These are phyloP conservation scores for Oryza glaberrima DNA, from an alignment of 176 grass and related monocot species.

Conservation along the genomic window DNA sequence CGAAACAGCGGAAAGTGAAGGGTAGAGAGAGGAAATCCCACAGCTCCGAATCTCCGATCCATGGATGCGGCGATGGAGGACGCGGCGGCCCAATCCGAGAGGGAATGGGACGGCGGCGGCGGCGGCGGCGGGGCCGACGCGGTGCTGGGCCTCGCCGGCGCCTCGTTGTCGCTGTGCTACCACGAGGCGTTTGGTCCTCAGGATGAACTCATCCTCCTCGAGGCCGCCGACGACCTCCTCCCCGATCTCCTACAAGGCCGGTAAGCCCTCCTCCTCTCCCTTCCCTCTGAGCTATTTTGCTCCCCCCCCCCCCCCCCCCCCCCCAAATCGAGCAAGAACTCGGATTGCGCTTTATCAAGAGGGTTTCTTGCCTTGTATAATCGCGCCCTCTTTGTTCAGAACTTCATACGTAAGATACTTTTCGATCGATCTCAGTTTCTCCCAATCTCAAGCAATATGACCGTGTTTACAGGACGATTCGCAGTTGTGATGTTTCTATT, in stretches of 20 bases:
- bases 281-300: no score
- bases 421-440: not conserved
- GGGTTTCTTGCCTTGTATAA: not conserved
- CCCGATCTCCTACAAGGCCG: slow-evolving; percentile 65
- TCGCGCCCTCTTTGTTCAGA: not conserved
- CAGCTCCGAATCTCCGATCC: not conserved
- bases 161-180: slow-evolving; percentile 71
- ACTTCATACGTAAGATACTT: not conserved
- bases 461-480: not conserved
- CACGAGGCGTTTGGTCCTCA: slow-evolving; percentile 72
- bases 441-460: not conserved
- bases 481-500: not conserved
- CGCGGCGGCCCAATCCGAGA: not conserved
- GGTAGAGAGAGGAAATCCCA: not conserved
- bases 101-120: slow-evolving; percentile 27
- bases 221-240: slow-evolving; percentile 70
- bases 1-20: not conserved
- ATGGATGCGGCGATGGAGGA: slow-evolving; percentile 45
- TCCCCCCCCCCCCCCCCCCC: not conserved
- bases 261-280: slow-evolving; percentile 35
- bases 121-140: slow-evolving; percentile 63
- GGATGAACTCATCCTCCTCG: slow-evolving; percentile 78
- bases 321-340: slow-evolving; percentile 23
- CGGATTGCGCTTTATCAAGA: not conserved
- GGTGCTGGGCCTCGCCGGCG: slow-evolving; percentile 53